These are phyloP conservation scores for Juglanconis oblonga DNA, from an alignment of 2,329 filamentous ascomycete genomes.

Conservation along the genomic window DNA sequence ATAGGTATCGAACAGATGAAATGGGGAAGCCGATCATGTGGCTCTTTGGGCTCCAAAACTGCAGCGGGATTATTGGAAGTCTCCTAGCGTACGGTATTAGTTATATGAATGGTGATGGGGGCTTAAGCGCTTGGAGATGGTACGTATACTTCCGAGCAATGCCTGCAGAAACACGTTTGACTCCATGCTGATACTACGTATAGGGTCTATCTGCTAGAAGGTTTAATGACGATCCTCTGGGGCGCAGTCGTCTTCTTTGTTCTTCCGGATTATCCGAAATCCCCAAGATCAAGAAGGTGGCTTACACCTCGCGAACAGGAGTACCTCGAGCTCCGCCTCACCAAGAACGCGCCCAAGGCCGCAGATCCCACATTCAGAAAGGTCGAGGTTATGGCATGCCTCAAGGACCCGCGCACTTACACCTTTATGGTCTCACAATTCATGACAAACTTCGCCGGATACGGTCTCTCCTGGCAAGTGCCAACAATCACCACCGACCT, in stretches of 20 bases:
- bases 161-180: neutral
- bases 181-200: neutral
- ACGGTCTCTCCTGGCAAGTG: constrained; percentile 39
- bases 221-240: constrained; percentile 39
- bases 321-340: constrained; percentile 35
- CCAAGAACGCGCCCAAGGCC: constrained; percentile 36
- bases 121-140: constrained; percentile 26
- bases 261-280: constrained; percentile 41
- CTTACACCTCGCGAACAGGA: constrained; percentile 37
- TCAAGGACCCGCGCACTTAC: constrained; percentile 25
- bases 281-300: constrained; percentile 31
- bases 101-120: constrained; percentile 25
- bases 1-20: constrained; percentile 40
- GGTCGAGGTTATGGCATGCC: constrained; percentile 32
- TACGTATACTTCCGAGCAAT: neutral
- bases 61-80: constrained; percentile 33
- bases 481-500: constrained; percentile 40
- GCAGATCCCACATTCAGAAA: constrained; percentile 33
- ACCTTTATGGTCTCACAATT: constrained; percentile 26
- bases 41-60: constrained; percentile 38
- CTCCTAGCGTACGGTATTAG: constrained; percentile 29
- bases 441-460: constrained; percentile 38
- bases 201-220: constrained; percentile 43
- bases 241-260: constrained; percentile 33
- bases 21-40: constrained; percentile 39